These are phyloP conservation scores for Aspergillus tamarii DNA, from an alignment of 2,329 filamentous ascomycete species.

Conservation along the genomic window DNA sequence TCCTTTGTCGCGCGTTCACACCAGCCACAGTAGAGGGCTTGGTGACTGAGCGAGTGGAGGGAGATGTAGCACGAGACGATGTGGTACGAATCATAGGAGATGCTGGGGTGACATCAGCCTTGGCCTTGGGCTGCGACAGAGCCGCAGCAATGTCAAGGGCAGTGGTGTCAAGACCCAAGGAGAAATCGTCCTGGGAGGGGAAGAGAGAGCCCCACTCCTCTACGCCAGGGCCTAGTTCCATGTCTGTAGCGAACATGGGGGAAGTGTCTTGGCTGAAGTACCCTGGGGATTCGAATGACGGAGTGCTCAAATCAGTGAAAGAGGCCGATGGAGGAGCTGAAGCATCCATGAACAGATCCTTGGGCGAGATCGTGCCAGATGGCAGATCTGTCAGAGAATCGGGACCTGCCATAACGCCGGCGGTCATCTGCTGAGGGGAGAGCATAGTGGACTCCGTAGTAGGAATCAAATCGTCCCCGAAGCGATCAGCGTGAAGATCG, in stretches of 20 bases:
- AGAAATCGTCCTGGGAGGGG: constrained; percentile 32
- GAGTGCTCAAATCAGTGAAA: constrained; percentile 83
- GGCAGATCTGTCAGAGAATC: constrained; percentile 40
- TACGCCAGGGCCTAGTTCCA: constrained; percentile 56
- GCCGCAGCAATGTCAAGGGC: constrained; percentile 37
- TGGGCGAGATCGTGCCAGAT: constrained; percentile 75
- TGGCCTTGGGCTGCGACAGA: constrained; percentile 23
- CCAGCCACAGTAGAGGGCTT: constrained; percentile 72
- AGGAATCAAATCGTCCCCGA: constrained; percentile 29
- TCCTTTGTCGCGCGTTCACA: constrained; percentile 74
- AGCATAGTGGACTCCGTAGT: constrained; percentile 31
- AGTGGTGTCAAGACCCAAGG: constrained; percentile 32
- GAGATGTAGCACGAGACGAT: constrained; percentile 45
- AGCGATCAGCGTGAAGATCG: constrained; percentile 31
- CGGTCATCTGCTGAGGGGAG: constrained; percentile 28
- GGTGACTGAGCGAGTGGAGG: constrained; percentile 50
- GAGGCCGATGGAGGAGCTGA: constrained; percentile 82
- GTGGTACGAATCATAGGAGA: constrained; percentile 37
- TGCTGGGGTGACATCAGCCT: constrained; percentile 20
- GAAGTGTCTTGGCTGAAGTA: constrained; percentile 75
- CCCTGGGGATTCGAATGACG: constrained; percentile 75
- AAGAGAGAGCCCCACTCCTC: constrained; percentile 72
- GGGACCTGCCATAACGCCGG: constrained; percentile 51
- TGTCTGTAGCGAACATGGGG: constrained; percentile 68
- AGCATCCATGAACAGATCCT: constrained; percentile 74